These are phyloP conservation scores for Jamesozyma spencerorum DNA, from an alignment of 805 yeast genomes.

Conservation along the genomic window DNA sequence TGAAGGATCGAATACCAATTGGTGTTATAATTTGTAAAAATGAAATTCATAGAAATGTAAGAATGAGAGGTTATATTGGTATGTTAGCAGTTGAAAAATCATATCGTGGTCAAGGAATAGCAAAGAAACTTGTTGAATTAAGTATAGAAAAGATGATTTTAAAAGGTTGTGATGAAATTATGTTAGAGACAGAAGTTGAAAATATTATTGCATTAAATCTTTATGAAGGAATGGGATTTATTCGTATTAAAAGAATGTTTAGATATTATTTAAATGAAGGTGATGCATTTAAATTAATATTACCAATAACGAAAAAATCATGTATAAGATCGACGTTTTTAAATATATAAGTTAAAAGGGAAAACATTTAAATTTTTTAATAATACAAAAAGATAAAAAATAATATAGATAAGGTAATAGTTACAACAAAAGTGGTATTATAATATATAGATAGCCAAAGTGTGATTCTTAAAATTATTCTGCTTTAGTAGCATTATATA, in stretches of 20 bases:
- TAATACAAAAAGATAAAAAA: background rate
- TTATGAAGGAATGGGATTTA: conserved; percentile 69
- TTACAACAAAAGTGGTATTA: too few relatives aligned
- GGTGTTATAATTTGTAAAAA: conserved; percentile 82
- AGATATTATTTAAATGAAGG: conserved; percentile 86
- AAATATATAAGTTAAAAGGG: too few relatives aligned
- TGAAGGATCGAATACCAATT: conserved; percentile 33
- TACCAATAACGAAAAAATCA: conserved; percentile 65
- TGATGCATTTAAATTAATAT: conserved; percentile 80
- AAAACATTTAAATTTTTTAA: background rate
- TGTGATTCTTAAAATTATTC: background rate
- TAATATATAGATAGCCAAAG: too few relatives aligned
- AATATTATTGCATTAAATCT: conserved; percentile 61
- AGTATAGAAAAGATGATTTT: conserved; percentile 57
- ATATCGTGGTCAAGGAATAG: conserved; percentile 74
- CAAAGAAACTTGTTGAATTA: conserved; percentile 55
- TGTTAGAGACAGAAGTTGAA: conserved; percentile 83
- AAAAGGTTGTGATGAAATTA: conserved; percentile 76
- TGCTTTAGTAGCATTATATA: conserved; percentile 39
- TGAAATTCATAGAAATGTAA: conserved; percentile 57
- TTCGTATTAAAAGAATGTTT: conserved; percentile 64
- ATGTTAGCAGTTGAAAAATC: conserved; percentile 79
- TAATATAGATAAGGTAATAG: background rate
- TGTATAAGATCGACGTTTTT: conserved; percentile 48
- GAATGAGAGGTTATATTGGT: conserved; percentile 87